Base-by-base conservation (phyloP, 2,329 filamentous ascomycete species). In the Fusarium pininemorale region DNA sequence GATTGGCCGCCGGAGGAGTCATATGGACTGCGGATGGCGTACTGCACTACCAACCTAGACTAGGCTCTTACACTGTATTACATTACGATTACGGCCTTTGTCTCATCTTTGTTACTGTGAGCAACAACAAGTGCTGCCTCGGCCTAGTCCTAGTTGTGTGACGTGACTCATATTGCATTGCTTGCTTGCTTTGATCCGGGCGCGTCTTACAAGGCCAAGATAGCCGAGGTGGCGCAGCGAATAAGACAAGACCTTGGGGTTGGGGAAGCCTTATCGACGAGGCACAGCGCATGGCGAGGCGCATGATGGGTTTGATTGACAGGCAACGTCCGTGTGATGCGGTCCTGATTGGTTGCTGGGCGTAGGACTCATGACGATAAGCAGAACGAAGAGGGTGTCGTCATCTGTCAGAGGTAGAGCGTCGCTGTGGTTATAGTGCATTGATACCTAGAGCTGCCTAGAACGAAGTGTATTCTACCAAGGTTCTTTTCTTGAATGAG, bases 1-100 rank as follows among this genome's bases (percentile, higher is more conserved):
- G 67, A 76, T 76, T 77, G 74, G 76, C 44, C 32, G 51, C 56
- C 57, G 66, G 73, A 61, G 68, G 76, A 78, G 77, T 78, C 77
- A 78, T 78, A 72, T 70, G 75, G 63, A 32, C 72, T 38, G 13
- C 42, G 41, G 62, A 77, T 75, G 67, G 74, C 74, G 76, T 72
- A 74, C 63, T 53, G 74, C 65, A 72, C 63, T 53, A 37, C 50
- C n/a, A 53, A 53, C 57, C 54, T 42, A 48, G 63, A 53, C 45
- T 60, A 60, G 26, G n/a, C 44, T 37, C 38, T 12, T 39, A 7
- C 45, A 58, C 38, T 37, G 66, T 55, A 69, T 45, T 44, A 55
- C 48, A 55, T 44, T 45, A 69, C 56, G 39, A 67, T 54, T 48
- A 68, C 54, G 24, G 59, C 13, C 53, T 28, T 24, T 68, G 54